Base-by-base conservation (phyloP, 2,329 filamentous ascomycete species). In the Capronia americana region DNA sequence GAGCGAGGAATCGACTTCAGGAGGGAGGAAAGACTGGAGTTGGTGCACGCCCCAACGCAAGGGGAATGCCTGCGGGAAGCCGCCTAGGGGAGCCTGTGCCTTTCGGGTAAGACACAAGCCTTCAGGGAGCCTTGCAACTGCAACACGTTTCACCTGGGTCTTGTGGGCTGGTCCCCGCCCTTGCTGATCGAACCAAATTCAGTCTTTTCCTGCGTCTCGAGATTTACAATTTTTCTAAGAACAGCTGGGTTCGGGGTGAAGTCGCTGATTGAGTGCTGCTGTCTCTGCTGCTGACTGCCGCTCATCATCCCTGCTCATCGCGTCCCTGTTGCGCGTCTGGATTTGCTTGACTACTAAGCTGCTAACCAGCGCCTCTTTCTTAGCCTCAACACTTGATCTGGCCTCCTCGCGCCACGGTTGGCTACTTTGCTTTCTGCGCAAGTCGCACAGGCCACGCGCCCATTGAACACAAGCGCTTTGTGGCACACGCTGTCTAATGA, bases 91-190 rank as follows among this genome's bases (percentile, higher is more conserved):
- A 50, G 14, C 38, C 38, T 20, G 17, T 44, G 7, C 38, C 38
- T 44, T 44, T 44, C 38, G 14, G 38, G 38, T 44, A 44, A 50
- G 32, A 61, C 20, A 17, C 57, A 28, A 62, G 54, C 54, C 64
- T 59, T 54, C 54, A 23, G 44, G n/a, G 62, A 46, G 50, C 53
- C 65, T 26, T 59, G 57, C 58, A 17, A 6, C 61, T 59, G 57
- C 57, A 64, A 66, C 64, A 63, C 60, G 67, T 69, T 69, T 69
- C 67, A 69, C 38, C 48, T 59, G 26, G 48, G 48, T 12, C 48
- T 28, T 28, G 48, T 28, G 48, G 44, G 48, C 48, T 53, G 44
- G 46, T 50, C 57, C 34, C 63, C 58, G 55, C 50, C 41, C 44
- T 26, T 48, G 48, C 53, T 44, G 38, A 44, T 28, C 38, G n/a